Evolutionary conservation across 1,284 basidiomycete species (phyloP).

Genomic region (Cryptococcus hybrid): DNA sequence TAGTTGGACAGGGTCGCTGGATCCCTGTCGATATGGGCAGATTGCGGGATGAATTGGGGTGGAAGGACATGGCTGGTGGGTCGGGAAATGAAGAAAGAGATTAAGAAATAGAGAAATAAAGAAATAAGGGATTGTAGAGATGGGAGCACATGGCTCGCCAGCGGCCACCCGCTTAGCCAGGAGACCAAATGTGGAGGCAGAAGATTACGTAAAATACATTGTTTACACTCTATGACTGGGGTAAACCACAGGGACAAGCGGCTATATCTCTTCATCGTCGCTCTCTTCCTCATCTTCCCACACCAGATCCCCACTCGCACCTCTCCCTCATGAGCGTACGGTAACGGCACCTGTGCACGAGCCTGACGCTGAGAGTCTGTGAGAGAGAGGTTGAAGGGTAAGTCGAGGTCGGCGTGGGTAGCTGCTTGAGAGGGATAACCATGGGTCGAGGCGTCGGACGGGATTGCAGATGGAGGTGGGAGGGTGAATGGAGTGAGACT

Average conservation of each 20-base stretch:
- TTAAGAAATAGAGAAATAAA: too few species aligned
- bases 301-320: conserved; percentile 11
- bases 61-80: too few species aligned
- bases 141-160: too few species aligned
- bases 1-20: conserved; percentile 81
- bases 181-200: too few species aligned
- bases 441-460: not conserved
- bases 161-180: too few species aligned
- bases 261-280: conserved; percentile 23
- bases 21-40: conserved; percentile 51
- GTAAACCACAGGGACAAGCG: too few species aligned
- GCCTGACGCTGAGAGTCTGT: conserved; percentile 79
- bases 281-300: conserved; percentile 20
- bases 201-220: too few species aligned
- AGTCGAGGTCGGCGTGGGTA: conserved; percentile 58
- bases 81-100: too few species aligned
- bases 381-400: conserved; percentile 76
- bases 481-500: not conserved
- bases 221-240: too few species aligned
- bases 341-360: conserved; percentile 74
- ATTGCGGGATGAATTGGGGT: too few species aligned
- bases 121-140: too few species aligned
- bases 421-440: conserved; percentile 24
- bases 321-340: conserved; percentile 75
- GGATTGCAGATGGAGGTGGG: not conserved